A percentile compares a stretch with the other conserved stretches of the same genome.
These are phyloP conservation scores for Trametes villosa DNA, from an alignment of 768 basidiomycete species.

Conservation along the genomic window DNA sequence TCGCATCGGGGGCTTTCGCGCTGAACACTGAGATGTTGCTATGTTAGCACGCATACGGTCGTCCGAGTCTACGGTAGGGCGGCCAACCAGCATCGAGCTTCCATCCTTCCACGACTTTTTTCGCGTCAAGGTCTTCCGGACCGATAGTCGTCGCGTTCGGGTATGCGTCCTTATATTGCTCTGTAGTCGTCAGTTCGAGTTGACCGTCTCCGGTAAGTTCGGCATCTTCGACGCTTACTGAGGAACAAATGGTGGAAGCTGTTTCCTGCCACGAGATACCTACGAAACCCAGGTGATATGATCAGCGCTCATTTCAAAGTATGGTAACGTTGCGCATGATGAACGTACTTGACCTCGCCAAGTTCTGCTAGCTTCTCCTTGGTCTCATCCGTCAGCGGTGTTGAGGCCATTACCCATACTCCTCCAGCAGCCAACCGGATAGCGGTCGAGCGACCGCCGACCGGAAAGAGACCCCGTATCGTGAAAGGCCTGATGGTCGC, in stretches of 20 bases:
- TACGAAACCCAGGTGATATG: too few relatives aligned
- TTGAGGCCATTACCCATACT: slow-evolving; percentile 80
- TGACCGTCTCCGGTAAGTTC: slow-evolving; percentile 3
- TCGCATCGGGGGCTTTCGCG: slow-evolving; percentile 42
- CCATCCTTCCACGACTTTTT: slow-evolving; percentile 52
- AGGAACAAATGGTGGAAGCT: slow-evolving; percentile 58
- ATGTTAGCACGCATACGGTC: background rate
- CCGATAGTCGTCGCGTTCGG: slow-evolving; percentile 72
- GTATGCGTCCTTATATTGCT: slow-evolving; percentile 53
- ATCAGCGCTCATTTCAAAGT: background rate
- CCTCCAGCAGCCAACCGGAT: slow-evolving; percentile 62
- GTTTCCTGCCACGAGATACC: slow-evolving; percentile 59
- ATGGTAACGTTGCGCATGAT: background rate
- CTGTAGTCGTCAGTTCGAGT: slow-evolving; percentile 36
- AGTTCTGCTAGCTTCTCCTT: slow-evolving; percentile 58
- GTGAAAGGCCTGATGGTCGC: slow-evolving; percentile 57
- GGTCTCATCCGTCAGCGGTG: slow-evolving; percentile 65
- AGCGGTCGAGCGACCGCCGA: slow-evolving; percentile 82
- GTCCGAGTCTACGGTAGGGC: too few relatives aligned
- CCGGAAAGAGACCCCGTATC: slow-evolving; percentile 63
- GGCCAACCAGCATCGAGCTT: slow-evolving; percentile 66
- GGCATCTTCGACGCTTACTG: slow-evolving; percentile 34
- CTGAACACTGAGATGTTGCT: slow-evolving; percentile 13
- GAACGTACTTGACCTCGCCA: slow-evolving; percentile 62
- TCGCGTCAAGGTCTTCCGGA: slow-evolving; percentile 52